Conservation (phyloP, 208 protist species). For the Herpetomonas samuelpessoai region DNA sequence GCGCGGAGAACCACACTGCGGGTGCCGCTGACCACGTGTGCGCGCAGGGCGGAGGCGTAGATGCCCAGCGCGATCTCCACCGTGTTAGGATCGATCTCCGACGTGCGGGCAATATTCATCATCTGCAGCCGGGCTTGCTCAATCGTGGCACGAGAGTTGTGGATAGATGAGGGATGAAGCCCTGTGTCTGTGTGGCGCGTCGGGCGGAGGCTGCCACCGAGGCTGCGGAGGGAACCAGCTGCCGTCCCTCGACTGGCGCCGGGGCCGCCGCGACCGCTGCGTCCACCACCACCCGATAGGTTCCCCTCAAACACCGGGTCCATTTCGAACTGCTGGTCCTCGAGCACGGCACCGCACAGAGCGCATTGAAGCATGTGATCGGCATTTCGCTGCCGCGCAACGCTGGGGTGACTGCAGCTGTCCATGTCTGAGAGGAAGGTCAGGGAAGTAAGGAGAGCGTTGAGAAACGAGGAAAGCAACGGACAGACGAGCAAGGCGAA, state of each 20-base stretch:
- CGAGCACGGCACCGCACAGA: conserved; percentile 75
- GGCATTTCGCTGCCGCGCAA: too few species aligned
- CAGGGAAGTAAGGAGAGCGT: too few species aligned
- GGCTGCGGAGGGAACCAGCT: conserved; percentile 14
- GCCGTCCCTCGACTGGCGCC: conserved; percentile 11
- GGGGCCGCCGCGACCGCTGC: conserved; percentile 1
- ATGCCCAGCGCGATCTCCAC: conserved; percentile 77
- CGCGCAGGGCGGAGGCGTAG: conserved; percentile 70
- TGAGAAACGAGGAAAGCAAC: too few species aligned
- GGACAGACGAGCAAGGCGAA: too few species aligned
- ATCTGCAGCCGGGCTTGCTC: conserved; percentile 82
- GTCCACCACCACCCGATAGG: not conserved
- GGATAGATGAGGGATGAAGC: conserved; percentile 7
- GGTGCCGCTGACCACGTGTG: conserved; percentile 77
- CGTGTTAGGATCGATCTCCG: conserved; percentile 77
- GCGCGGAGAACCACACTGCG: conserved; percentile 69
- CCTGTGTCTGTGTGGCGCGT: conserved; percentile 20
- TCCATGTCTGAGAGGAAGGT: too few species aligned
- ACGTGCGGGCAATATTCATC: conserved; percentile 61
- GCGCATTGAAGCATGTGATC: conserved; percentile 67
- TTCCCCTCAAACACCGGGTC: conserved; percentile 63
- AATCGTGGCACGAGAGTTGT: conserved; percentile 53
- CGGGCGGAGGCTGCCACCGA: conserved; percentile 49
- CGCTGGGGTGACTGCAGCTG: conserved; percentile 63
- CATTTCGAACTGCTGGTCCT: conserved; percentile 72